Conservation (phyloP, 2,329 filamentous ascomycete species). For the Fusarium nelsonii region DNA sequence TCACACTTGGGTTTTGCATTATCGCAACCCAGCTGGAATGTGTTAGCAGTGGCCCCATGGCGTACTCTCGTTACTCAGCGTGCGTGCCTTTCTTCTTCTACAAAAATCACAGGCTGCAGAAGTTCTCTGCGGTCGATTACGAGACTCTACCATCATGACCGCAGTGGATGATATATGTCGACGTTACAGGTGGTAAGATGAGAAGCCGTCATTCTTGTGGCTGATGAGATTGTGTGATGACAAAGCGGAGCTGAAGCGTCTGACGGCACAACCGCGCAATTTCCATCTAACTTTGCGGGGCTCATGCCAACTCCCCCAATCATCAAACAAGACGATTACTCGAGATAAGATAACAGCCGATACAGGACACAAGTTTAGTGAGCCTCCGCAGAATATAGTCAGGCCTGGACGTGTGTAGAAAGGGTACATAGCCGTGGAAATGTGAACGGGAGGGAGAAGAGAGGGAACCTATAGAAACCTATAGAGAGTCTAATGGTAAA, state of each 20-base stretch:
- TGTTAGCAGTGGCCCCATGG: rapidly evolving
- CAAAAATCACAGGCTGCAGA: constrained; percentile 42
- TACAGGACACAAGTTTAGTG: no score
- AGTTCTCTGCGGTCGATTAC: background rate
- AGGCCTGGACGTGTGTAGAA: no score
- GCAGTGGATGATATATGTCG: background rate
- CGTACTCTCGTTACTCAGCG: rapidly evolving
- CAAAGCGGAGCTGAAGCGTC: background rate
- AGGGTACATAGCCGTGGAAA: no score
- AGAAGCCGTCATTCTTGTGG: no score
- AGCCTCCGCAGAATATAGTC: no score
- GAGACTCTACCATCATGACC: background rate
- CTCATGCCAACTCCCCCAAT: no score
- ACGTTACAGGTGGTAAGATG: no score
- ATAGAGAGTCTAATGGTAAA: no score
- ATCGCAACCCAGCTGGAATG: constrained; percentile 35
- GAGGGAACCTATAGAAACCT: no score
- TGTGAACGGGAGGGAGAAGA: no score
- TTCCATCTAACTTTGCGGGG: background rate
- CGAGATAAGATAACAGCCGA: background rate
- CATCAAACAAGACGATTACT: no score
- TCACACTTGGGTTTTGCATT: constrained; percentile 37
- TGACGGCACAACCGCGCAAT: background rate
- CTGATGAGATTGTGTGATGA: background rate
- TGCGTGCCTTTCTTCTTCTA: constrained; percentile 36